Conservation (phyloP, 495 filamentous ascomycete species). For the Amniculicola lignicola region DNA sequence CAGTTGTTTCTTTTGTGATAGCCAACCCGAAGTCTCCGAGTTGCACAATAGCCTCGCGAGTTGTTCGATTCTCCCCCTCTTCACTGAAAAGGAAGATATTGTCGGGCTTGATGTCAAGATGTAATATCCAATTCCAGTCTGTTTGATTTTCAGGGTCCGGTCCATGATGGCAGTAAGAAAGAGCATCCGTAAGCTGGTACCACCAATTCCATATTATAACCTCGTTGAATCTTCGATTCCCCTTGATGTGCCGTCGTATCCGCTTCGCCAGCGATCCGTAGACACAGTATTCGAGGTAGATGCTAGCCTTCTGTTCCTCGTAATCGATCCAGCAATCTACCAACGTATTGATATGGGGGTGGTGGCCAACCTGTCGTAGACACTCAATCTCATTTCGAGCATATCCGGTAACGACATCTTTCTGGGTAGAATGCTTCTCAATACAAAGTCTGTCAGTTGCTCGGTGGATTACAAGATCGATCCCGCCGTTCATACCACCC, state of each 20-base stretch:
- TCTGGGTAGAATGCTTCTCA: background rate
- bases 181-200: background rate
- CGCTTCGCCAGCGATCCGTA: background rate
- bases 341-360: constrained; percentile 1
- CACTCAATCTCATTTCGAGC: background rate
- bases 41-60: background rate
- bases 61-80: background rate
- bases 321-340: constrained; percentile 2
- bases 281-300: constrained; percentile 10
- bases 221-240: background rate
- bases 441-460: background rate
- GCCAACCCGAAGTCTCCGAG: constrained; percentile 6
- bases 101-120: constrained; percentile 7
- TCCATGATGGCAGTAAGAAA: constrained; percentile 5
- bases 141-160: background rate
- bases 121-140: background rate
- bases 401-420: background rate
- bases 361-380: background rate
- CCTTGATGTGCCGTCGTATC: background rate
- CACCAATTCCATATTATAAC: constrained; percentile 14
- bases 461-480: background rate
- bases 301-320: background rate
- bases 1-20: background rate
- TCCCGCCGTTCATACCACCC: constrained; percentile 15
- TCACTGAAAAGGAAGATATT: constrained; percentile 2